These are phyloP conservation scores for Yamadazyma phyllophila DNA, from an alignment of 805 yeast species.

Conservation along the genomic window DNA sequence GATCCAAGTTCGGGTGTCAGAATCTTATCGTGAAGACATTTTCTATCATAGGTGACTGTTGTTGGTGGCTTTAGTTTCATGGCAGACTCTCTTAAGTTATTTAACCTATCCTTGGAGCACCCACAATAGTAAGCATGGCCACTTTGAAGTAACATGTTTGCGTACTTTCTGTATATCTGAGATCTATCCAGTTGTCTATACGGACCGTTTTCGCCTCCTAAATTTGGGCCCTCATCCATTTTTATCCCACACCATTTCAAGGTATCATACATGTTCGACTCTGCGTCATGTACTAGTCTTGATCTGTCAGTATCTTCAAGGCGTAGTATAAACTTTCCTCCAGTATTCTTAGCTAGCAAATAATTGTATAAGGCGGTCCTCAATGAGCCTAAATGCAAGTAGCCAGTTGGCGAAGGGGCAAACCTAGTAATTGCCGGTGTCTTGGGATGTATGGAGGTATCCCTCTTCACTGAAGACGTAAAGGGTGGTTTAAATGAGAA, in stretches of 20 bases:
- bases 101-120: slow-evolving; percentile 78
- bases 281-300: slow-evolving; percentile 79
- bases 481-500: slow-evolving; percentile 1
- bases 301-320: slow-evolving; percentile 92
- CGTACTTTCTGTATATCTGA: slow-evolving; percentile 61
- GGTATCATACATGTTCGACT: slow-evolving; percentile 70
- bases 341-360: slow-evolving; percentile 71
- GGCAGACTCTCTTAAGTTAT: slow-evolving; percentile 68
- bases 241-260: slow-evolving; percentile 73
- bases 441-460: slow-evolving; percentile 4
- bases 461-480: background rate
- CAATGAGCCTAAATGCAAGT: slow-evolving; percentile 87
- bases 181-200: slow-evolving; percentile 83
- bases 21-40: slow-evolving; percentile 50
- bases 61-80: slow-evolving; percentile 79
- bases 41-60: slow-evolving; percentile 86
- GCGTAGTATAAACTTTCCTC: slow-evolving; percentile 77
- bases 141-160: slow-evolving; percentile 50
- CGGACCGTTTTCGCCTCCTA: slow-evolving; percentile 62
- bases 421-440: slow-evolving; percentile 58
- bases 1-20: too few species aligned
- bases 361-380: slow-evolving; percentile 93
- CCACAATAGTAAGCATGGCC: slow-evolving; percentile 86
- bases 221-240: slow-evolving; percentile 80
- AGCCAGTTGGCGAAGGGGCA: slow-evolving; percentile 98